Evolutionary conservation across 805 yeast genomes (phyloP).

Genomic region (Lachancea mirantina): DNA sequence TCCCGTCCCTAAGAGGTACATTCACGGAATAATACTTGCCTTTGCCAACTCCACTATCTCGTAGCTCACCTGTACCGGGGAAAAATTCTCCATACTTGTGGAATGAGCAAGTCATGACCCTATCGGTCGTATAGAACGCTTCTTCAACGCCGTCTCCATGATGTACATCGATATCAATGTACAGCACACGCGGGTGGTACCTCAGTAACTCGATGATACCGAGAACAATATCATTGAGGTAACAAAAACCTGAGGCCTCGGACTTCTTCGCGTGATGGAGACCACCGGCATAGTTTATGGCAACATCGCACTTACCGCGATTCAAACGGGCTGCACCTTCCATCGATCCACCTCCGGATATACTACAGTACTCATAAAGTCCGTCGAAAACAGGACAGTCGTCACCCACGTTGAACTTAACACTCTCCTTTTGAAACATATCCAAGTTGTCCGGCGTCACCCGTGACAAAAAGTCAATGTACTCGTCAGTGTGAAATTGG

Average conservation of each 20-base stretch:
- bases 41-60: constrained; percentile 76
- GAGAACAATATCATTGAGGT: constrained; percentile 87
- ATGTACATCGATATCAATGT: constrained; percentile 90
- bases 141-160: constrained; percentile 99
- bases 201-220: constrained; percentile 79
- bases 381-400: constrained; percentile 96
- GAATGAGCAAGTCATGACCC: constrained; percentile 94
- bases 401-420: constrained; percentile 82
- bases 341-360: constrained; percentile 89
- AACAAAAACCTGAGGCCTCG: constrained; percentile 94
- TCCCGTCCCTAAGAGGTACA: constrained; percentile 87
- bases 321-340: constrained; percentile 86
- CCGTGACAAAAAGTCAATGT: constrained; percentile 64
- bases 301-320: constrained; percentile 84
- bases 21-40: constrained; percentile 81
- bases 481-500: constrained; percentile 83
- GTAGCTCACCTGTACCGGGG: constrained; percentile 86
- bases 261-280: constrained; percentile 92
- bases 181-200: constrained; percentile 86
- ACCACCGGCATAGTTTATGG: constrained; percentile 96
- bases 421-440: constrained; percentile 42
- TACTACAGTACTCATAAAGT: constrained; percentile 79
- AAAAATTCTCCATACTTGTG: constrained; percentile 92
- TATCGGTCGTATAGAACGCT: constrained; percentile 88
- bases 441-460: constrained; percentile 67